Evolutionary conservation across 169 alveolate genomes (phyloP).

Genomic region (Hepatocystis sp.): DNA sequence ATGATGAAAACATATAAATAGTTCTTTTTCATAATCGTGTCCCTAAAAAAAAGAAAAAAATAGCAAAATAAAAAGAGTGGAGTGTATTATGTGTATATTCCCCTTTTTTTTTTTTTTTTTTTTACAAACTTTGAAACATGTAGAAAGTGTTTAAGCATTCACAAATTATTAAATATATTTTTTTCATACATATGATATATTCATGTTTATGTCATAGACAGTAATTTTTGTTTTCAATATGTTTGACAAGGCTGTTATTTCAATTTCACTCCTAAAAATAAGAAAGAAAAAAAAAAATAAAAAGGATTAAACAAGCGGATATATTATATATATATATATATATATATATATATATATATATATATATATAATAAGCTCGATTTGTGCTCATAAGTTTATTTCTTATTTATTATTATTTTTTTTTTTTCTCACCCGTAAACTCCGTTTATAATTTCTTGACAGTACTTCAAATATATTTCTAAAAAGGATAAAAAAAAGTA

Average conservation of each 20-base stretch:
- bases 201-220: conserved; percentile 48
- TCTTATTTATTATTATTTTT: neutral
- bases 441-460: conserved; percentile 41
- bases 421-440: conserved; percentile 32
- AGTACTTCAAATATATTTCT: conserved; percentile 32
- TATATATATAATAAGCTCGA: neutral
- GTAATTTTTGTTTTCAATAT: conserved; percentile 56
- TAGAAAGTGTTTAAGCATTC: neutral
- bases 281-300: neutral
- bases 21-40: conserved; percentile 37
- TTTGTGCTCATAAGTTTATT: neutral
- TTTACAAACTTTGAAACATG: neutral
- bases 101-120: neutral
- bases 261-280: conserved; percentile 59
- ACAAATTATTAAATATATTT: neutral
- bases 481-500: neutral
- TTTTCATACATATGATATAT: conserved; percentile 45
- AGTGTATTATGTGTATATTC: neutral
- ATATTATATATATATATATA: no score
- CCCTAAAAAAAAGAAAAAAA: conserved; percentile 26
- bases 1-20: conserved; percentile 63
- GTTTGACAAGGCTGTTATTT: conserved; percentile 62
- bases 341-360: neutral
- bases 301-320: no score
- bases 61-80: neutral